These are phyloP conservation scores for Ilyonectria destructans DNA, from an alignment of 2,329 filamentous ascomycete genomes.

Conservation along the genomic window DNA sequence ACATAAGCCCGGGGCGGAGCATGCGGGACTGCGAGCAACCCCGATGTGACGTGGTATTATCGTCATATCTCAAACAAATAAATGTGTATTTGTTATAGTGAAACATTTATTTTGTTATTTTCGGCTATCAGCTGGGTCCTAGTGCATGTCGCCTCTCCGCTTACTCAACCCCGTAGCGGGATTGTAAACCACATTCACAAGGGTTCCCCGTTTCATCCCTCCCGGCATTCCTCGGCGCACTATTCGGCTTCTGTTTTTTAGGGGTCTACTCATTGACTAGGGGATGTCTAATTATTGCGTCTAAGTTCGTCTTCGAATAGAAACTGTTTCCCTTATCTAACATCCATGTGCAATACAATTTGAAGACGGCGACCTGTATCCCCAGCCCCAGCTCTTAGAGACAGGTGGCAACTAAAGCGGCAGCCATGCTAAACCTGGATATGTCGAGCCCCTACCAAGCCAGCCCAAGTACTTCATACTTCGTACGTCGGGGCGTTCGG, in stretches of 20 bases:
- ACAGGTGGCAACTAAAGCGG: not conserved
- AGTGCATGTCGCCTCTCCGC: not conserved
- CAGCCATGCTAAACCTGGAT: slow-evolving; percentile 15
- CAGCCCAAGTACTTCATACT: slow-evolving; percentile 7
- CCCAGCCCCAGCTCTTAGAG: not conserved
- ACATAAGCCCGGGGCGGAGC: not conserved
- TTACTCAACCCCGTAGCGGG: not conserved
- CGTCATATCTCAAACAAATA: not conserved
- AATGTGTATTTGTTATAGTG: not conserved
- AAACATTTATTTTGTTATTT: not conserved
- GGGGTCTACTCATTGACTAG: not conserved
- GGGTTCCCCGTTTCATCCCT: not conserved
- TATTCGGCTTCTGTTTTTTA: not conserved
- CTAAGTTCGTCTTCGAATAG: not conserved
- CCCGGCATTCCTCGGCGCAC: not conserved
- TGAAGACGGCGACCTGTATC: not conserved
- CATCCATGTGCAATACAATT: too few species aligned
- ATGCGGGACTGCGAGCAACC: not conserved
- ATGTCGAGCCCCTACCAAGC: not conserved
- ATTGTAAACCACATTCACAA: slow-evolving; percentile 6
- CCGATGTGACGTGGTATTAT: not conserved
- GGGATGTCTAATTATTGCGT: not conserved
- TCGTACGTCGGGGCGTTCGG: slow-evolving; percentile 25
- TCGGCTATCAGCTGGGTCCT: not conserved
- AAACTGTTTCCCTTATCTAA: not conserved